Base-by-base conservation (phyloP, 2,329 filamentous ascomycete species). In the Penicillium griseofulvum region DNA sequence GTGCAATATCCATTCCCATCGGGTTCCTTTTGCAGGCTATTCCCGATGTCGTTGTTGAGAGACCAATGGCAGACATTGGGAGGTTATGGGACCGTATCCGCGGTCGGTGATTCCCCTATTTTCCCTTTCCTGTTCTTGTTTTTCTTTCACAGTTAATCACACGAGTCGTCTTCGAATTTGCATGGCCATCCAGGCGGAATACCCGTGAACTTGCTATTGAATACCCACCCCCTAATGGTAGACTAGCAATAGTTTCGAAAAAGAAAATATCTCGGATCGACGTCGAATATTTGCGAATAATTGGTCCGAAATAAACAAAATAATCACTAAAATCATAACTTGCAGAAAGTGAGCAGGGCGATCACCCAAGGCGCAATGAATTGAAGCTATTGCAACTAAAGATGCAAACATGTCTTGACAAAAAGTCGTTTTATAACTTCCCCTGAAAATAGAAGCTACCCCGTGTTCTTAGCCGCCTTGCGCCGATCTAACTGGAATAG, bases 1-100 rank as follows among this genome's bases (percentile, higher is more conserved):
- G 78, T 1, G 71, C 76, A 2, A 56, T 83, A 0, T 82, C 75
- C 22, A 67, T 83, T 10, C 81, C 81, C 0, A 78, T 80, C 80
- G 28, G 66, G 77, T 34, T 55, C 14, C 11, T 47, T 14, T 10
- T 55, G 14, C 49, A 55, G 9, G 37, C 17, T 16, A 24, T 48
- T 36, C 53, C 53, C n/a, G 46, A 24, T 26, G 36, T 29, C 17
- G 10, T 55, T 14, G 29, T 55, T 31, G 53, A 47, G 12, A 52
- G 47, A 14, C 53, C 49, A 31, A 55, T 52, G 42, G 14, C 28
- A 24, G 29, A 29, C 5, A 24, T 52, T 19, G 24, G 29, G n/a
- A 37, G 6, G 7, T 12, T 43, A 16, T 52, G 49, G 49, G 3
- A 38, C 10, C 8, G 17, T n/a, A 19, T 47, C 6, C 42, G 24